A percentile compares a stretch with the other conserved stretches of the same genome.
These are phyloP conservation scores for Trichoderma atroviride DNA, from an alignment of 2,329 filamentous ascomycete genomes.

Conservation along the genomic window DNA sequence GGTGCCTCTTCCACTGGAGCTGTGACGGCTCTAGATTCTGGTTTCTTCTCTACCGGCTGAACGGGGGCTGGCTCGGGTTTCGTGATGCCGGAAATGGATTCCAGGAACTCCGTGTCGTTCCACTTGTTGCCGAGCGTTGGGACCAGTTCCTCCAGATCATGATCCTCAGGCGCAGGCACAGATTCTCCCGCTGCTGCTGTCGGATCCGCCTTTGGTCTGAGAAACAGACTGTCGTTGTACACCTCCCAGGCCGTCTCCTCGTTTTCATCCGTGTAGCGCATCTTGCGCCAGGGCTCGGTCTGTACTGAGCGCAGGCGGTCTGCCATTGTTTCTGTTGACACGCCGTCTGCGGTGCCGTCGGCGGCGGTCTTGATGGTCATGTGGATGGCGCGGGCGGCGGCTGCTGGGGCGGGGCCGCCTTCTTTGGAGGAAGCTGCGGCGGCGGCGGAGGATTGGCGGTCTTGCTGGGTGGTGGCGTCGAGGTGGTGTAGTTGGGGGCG, in stretches of 20 bases:
- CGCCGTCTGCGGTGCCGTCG: slow-evolving; percentile 63
- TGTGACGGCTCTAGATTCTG: slow-evolving; percentile 34
- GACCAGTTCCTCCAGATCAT: slow-evolving; percentile 42
- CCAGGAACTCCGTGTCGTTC: slow-evolving; percentile 49
- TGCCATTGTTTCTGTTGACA: slow-evolving; percentile 71
- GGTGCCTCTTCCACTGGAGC: slow-evolving; percentile 28
- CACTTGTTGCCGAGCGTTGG: slow-evolving; percentile 46
- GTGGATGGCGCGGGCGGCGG: slow-evolving; percentile 75
- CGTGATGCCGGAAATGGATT: slow-evolving; percentile 50
- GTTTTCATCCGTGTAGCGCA: slow-evolving; percentile 83
- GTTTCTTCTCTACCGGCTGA: slow-evolving; percentile 31
- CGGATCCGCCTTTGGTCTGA: slow-evolving; percentile 32
- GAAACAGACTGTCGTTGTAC: slow-evolving; percentile 71
- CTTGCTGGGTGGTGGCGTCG: slow-evolving; percentile 78
- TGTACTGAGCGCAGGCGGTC: slow-evolving; percentile 77
- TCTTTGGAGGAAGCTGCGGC: slow-evolving; percentile 44
- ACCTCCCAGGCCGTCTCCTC: slow-evolving; percentile 72
- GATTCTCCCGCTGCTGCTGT: slow-evolving; percentile 12
- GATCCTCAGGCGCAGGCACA: slow-evolving; percentile 30
- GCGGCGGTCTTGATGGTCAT: slow-evolving; percentile 81
- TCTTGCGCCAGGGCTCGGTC: slow-evolving; percentile 76
- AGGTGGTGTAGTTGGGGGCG: slow-evolving; percentile 92
- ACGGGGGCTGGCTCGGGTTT: slow-evolving; percentile 37
- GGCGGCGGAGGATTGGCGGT: slow-evolving; percentile 49
- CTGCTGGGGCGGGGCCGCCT: slow-evolving; percentile 38